Conservation (phyloP, 352 stramenopile genomes). For the Hyphochytrium catenoides region DNA sequence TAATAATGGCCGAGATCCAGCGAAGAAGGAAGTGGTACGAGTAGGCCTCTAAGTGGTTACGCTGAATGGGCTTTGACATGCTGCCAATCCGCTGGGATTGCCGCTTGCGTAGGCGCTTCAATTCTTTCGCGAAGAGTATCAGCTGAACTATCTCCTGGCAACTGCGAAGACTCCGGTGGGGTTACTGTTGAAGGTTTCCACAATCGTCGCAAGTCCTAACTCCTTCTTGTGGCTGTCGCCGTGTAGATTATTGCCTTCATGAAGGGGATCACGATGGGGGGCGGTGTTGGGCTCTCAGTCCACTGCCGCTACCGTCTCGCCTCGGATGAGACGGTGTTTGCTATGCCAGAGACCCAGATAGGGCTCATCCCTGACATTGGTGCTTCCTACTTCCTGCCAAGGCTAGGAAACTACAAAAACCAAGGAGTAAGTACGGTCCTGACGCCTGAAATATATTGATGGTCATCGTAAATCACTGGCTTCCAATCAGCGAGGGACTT, state of each 20-base stretch:
- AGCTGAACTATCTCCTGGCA: slow-evolving; percentile 68
- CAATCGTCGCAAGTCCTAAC: too few relatives aligned
- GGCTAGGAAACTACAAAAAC: slow-evolving; percentile 17
- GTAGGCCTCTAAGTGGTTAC: background rate
- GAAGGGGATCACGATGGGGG: slow-evolving; percentile 96
- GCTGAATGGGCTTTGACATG: background rate
- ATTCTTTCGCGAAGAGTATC: slow-evolving; percentile 90
- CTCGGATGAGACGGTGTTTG: slow-evolving; percentile 88
- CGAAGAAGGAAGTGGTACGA: slow-evolving; percentile 26
- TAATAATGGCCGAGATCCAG: slow-evolving; percentile 37
- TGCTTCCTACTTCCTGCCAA: slow-evolving; percentile 70
- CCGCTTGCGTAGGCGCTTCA: slow-evolving; percentile 19
- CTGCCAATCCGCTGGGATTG: background rate
- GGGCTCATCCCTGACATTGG: slow-evolving; percentile 95
- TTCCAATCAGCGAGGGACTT: slow-evolving; percentile 48
- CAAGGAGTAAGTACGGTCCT: background rate
- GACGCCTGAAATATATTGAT: slow-evolving; percentile 1
- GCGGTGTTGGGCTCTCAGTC: slow-evolving; percentile 88
- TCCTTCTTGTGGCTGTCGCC: too few relatives aligned
- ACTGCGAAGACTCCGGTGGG: slow-evolving; percentile 53
- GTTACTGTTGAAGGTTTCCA: too few relatives aligned
- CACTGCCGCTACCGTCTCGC: slow-evolving; percentile 88
- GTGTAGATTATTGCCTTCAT: slow-evolving; percentile 68
- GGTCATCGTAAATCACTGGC: slow-evolving; percentile 6
- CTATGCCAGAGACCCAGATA: slow-evolving; percentile 97